Evolutionary conservation across 2,329 filamentous ascomycete species (phyloP), one percentile per base, ranked within the genome.

Genomic region (Neoscytalidium dimidiatum): DNA sequence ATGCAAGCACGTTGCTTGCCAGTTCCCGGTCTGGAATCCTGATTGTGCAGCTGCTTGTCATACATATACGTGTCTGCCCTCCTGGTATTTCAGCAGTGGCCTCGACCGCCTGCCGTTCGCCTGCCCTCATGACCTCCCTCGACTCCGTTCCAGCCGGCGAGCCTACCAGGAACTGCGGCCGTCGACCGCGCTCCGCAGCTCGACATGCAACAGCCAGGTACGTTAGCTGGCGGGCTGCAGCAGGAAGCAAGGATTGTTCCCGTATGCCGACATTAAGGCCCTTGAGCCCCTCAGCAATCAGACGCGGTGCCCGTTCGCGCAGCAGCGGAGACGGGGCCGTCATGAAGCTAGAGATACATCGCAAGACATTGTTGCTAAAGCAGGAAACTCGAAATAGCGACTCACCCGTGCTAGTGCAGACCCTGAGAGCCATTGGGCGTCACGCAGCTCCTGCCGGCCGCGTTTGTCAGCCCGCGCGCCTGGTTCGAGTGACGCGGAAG

Each of bases 351-450:
- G 33, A 31, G 41, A 60, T 44, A 26, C 56, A 13, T 44, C 56
- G 56, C 56, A 60, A 62, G 58, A 62, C 58, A 62, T 49, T 62
- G 58, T 62, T 62, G 58, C 58, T 62, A 51, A 60, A 60, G 56
- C 41, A 7, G 56, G 56, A 60, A 46, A 46, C 56, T 46, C 31
- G 26, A 60, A 60, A 60, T 60, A 60, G 46, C 51, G 58, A 62
- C 44, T 62, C 58, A 51, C 58, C 58, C 33, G 58, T 26, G 61
- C 38, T 33, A 33, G 61, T 46, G 53, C 46, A 61, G 53, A 56
- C 63, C 63, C 63, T 61, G 44, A 65, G 49, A 62, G 64, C 57
- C 57, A 62, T 66, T 62, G 64, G 64, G 31, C 35, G 64, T 66
- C 57, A 28, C 23, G 63, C 52, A 51, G 63, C 44, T 60, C 53